These are phyloP conservation scores for Boletus eberwhitei DNA, from an alignment of 768 basidiomycete genomes.

Conservation along the genomic window DNA sequence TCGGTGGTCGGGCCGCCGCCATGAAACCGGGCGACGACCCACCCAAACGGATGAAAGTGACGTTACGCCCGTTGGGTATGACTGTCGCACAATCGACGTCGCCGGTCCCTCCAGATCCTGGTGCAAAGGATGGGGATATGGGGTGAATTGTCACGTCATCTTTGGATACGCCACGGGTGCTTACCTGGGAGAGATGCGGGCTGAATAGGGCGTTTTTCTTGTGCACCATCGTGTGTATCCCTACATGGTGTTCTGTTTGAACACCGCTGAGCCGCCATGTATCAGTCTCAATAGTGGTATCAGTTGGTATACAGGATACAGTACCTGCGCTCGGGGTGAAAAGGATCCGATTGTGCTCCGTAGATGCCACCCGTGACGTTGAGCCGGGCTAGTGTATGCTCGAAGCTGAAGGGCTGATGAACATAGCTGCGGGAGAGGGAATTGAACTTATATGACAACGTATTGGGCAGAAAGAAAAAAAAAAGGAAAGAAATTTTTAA, in stretches of 20 bases:
- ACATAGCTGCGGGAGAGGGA: background rate
- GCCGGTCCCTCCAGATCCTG: constrained; percentile 55
- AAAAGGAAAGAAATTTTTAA: too few relatives aligned
- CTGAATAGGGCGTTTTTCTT: background rate
- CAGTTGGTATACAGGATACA: background rate
- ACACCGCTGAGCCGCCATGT: constrained; percentile 3
- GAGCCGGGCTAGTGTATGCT: background rate
- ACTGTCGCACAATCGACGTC: constrained; percentile 34
- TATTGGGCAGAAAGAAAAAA: background rate
- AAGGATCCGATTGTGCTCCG: background rate
- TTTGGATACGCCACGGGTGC: background rate
- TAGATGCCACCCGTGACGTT: too few relatives aligned
- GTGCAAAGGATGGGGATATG: constrained; percentile 72
- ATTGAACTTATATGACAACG: background rate
- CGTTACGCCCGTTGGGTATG: constrained; percentile 44
- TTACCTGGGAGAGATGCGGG: constrained; percentile 37
- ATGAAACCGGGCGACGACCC: constrained; percentile 40
- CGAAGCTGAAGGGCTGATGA: background rate
- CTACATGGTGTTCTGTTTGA: constrained; percentile 5
- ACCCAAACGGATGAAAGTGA: constrained; percentile 73
- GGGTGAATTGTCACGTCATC: constrained; percentile 41
- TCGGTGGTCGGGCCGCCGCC: constrained; percentile 17
- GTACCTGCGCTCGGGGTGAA: constrained; percentile 1
- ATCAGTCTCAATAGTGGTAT: constrained; percentile 3
- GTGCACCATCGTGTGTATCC: constrained; percentile 8